Evolutionary conservation across 2,329 filamentous ascomycete genomes (phyloP).

Genomic region (Mariannaea elegans): DNA sequence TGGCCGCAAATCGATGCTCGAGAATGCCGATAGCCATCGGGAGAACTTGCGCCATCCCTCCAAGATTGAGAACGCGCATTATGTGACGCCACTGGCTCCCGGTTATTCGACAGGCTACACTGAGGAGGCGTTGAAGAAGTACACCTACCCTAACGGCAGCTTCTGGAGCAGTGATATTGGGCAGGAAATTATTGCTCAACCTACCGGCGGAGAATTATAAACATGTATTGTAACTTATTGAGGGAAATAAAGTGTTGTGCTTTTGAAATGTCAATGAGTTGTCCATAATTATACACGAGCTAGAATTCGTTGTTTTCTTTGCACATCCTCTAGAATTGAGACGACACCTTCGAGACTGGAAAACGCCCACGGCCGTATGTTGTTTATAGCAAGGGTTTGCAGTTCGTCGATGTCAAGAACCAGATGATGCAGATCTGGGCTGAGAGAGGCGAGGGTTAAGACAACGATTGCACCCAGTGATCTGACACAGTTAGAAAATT

Average conservation of each 20-base stretch:
- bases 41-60: slow-evolving; percentile 89
- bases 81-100: slow-evolving; percentile 82
- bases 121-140: slow-evolving; percentile 93
- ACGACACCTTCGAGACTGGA: slow-evolving; percentile 41
- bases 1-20: slow-evolving; percentile 81
- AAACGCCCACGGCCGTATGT: slow-evolving; percentile 40
- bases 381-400: slow-evolving; percentile 38
- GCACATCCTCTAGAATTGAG: slow-evolving; percentile 42
- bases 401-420: slow-evolving; percentile 44
- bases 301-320: slow-evolving; percentile 37
- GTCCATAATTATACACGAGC: slow-evolving; percentile 24
- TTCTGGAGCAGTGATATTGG: slow-evolving; percentile 45
- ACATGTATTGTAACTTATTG: background rate
- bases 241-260: too few species aligned
- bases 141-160: slow-evolving; percentile 67
- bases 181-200: slow-evolving; percentile 41
- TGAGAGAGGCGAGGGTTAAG: slow-evolving; percentile 44
- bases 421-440: slow-evolving; percentile 35
- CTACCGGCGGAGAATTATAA: slow-evolving; percentile 43
- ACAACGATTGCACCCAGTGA: slow-evolving; percentile 44
- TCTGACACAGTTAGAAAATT: slow-evolving; percentile 23
- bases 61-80: slow-evolving; percentile 84
- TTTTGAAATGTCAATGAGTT: too few species aligned
- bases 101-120: slow-evolving; percentile 72
- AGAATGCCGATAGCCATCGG: slow-evolving; percentile 93